Percentiles rank a stretch among this genome's conserved stretches.
phyloP scores from a whole-genome alignment of 345 rosid genomes.

The Murraya koenigii region DNA sequence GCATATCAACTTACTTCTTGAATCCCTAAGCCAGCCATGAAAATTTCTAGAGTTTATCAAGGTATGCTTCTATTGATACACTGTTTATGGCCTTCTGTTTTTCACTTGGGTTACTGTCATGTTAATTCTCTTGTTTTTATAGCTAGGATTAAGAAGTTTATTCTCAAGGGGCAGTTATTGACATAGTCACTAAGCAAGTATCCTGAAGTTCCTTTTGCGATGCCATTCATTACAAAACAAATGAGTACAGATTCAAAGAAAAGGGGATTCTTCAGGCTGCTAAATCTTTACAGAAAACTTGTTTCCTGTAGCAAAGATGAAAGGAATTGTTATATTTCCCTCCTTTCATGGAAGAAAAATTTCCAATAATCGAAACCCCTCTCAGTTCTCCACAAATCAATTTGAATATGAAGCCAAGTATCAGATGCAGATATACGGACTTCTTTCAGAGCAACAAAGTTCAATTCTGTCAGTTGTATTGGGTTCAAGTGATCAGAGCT shows the following conservation, averaged over 20 bases:
- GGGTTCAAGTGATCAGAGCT: neutral
- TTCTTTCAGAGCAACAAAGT: neutral
- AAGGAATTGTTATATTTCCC: no score
- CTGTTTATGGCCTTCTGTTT: neutral
- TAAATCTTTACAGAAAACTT: neutral
- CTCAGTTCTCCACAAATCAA: neutral
- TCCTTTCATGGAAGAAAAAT: neutral
- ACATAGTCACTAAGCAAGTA: neutral
- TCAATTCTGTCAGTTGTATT: neutral
- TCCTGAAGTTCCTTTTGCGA: neutral
- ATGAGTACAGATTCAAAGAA: neutral
- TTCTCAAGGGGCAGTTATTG: neutral
- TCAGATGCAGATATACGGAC: neutral
- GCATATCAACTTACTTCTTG: slow-evolving; percentile 34
- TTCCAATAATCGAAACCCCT: no score
- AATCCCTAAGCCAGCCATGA: neutral
- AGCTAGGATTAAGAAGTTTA: neutral
- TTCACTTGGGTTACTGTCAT: neutral
- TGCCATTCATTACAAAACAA: neutral
- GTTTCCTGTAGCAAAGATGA: no score
- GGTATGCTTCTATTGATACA: neutral
- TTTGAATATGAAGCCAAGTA: neutral
- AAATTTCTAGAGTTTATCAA: neutral
- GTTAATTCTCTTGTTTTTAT: neutral
- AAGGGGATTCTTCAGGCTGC: no score